phyloP scores from a whole-genome alignment of 768 basidiomycete species.

The Strobilomyces confusus region DNA sequence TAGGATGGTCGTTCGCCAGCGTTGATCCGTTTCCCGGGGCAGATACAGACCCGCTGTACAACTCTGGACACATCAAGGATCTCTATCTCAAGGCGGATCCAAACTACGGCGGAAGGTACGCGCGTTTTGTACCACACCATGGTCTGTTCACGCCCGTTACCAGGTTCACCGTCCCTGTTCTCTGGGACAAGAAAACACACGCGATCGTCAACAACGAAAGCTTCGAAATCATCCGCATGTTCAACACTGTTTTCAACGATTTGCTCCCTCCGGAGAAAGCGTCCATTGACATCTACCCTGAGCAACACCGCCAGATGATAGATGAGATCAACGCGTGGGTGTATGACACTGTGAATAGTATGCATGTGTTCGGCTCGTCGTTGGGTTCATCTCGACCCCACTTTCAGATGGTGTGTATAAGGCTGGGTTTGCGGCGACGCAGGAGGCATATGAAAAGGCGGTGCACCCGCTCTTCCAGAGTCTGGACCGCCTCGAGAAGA shows the following conservation, averaged over 20 bases:
- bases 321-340: conserved; percentile 85
- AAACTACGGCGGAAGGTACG: conserved; percentile 64
- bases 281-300: conserved; percentile 74
- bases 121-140: too few species aligned
- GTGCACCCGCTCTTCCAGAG: conserved; percentile 71
- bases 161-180: conserved; percentile 84
- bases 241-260: conserved; percentile 84
- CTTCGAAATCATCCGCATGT: conserved; percentile 90
- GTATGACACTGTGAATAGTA: conserved; percentile 81
- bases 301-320: conserved; percentile 65
- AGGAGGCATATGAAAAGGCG: conserved; percentile 75
- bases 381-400: too few species aligned
- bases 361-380: too few species aligned
- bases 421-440: conserved; percentile 75
- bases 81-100: conserved; percentile 78
- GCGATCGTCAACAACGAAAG: conserved; percentile 96
- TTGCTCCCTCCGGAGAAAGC: conserved; percentile 63
- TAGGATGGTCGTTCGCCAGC: conserved; percentile 86
- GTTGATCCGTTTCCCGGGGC: conserved; percentile 67
- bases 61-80: conserved; percentile 71
- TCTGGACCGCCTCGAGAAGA: conserved; percentile 77
- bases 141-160: too few species aligned
- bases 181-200: conserved; percentile 88
- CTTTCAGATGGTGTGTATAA: too few species aligned
- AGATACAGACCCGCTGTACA: conserved; percentile 70